Base-by-base conservation (phyloP, 1,284 basidiomycete species). In the Bjerkandera adusta region DNA sequence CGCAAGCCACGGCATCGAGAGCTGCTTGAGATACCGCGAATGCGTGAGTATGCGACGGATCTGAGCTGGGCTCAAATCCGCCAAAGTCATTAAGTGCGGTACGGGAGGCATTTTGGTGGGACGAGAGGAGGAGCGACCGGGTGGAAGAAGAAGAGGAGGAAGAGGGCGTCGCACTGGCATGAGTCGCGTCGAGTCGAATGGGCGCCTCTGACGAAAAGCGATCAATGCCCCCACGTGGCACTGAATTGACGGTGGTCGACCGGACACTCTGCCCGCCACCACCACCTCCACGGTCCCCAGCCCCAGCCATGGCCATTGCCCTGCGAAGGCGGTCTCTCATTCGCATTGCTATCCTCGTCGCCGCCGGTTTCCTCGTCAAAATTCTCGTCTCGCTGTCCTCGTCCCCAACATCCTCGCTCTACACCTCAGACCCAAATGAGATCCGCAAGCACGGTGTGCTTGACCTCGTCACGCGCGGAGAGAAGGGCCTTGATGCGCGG, bases 401-500 rank as follows among this genome's bases (percentile, higher is more conserved):
- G 13, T 58, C 68, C 20, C 50, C 56, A 1, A 59, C 64, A 43
- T 40, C 61, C 20, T 54, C 65, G 5, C 46, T 58, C 25, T 62
- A 68, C 35, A 40, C 53, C 15, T 50, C 67, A 1, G 60, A 67
- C 36, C 60, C 66, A 1, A 66, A 70, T 40, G 79, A 89, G 66
- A 92, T 92, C 48, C 75, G 83, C 51, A 76, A 79, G 41, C 85
- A 90, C 59, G 88, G 87, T 60, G 85, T 97, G 36, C 78, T 97
- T 38, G 92, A 97, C 66, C 81, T 77, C 11, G 89, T 94, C 25
- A 84, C 90, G 0, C 73, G 89, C 15, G 74, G 84, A n/a, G 90
- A 92, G 65, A 89, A 85, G 61, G 77, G 77, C 11, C 77, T 97
- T 27, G 93, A 97, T 72, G 85, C 90, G 6, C 86, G 91, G 52